Conservation (phyloP, 306 rosid species). For the Citrullus mucosospermus region DNA sequence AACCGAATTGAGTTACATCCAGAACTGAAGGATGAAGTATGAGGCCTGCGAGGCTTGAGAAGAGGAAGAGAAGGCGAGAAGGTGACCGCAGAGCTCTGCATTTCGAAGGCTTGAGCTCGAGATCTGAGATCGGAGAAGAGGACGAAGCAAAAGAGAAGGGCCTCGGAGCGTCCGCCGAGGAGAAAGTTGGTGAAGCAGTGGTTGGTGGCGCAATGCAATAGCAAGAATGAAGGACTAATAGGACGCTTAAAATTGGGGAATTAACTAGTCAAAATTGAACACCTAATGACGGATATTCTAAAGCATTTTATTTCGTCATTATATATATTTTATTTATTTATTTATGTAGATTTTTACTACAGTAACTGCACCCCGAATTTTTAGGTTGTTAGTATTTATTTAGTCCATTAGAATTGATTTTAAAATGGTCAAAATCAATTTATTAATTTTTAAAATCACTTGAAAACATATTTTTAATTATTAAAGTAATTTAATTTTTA, state of each 20-base stretch:
- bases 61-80: not conserved
- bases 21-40: not conserved
- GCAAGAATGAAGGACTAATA: not conserved
- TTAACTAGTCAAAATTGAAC: not conserved
- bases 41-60: slow-evolving; percentile 8
- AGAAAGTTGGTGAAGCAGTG: slow-evolving; percentile 11
- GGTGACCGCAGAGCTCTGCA: slow-evolving; percentile 11
- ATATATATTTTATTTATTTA: no score
- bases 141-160: not conserved
- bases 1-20: not conserved
- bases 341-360: no score
- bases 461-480: no score
- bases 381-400: no score
- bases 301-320: not conserved
- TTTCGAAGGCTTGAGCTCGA: slow-evolving; percentile 1
- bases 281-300: slow-evolving; percentile 10
- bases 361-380: no score
- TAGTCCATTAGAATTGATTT: no score
- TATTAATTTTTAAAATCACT: no score
- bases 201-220: not conserved
- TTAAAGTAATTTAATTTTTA: no score
- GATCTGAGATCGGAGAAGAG: slow-evolving; percentile 7
- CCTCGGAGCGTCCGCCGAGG: slow-evolving; percentile 36
- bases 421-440: no score
- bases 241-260: not conserved